A percentile compares a stretch with the other conserved stretches of the same genome.
phyloP scores from a whole-genome alignment of 23 red algal species.

The Gracilaria gracilis region DNA sequence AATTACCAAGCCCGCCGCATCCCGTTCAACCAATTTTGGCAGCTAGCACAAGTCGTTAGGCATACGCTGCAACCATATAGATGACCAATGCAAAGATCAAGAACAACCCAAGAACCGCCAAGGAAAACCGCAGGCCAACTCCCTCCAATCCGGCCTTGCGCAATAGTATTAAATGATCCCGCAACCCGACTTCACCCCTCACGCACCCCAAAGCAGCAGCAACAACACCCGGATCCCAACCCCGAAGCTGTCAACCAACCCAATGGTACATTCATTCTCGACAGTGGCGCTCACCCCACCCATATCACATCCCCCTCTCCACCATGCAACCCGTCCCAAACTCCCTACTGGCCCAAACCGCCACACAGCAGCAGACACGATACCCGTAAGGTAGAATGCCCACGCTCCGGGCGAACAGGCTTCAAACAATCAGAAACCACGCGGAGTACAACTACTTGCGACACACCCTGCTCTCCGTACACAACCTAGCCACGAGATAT shows the following conservation, averaged over 20 bases:
- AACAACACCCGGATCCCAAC: background rate
- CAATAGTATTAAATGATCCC: too few species aligned
- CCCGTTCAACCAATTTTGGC: too few species aligned
- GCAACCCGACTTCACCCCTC: background rate
- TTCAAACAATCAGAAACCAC: background rate
- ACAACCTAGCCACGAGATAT: background rate
- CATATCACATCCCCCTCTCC: background rate
- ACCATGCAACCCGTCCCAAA: background rate
- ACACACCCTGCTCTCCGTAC: slow-evolving; percentile 23
- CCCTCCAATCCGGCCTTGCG: too few species aligned
- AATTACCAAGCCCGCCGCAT: too few species aligned
- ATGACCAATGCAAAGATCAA: too few species aligned
- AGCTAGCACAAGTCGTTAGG: too few species aligned
- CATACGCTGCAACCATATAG: too few species aligned
- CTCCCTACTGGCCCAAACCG: background rate
- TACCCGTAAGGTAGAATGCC: background rate
- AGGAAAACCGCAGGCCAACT: too few species aligned
- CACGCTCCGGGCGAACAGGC: background rate
- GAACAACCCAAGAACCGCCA: too few species aligned
- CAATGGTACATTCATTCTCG: background rate
- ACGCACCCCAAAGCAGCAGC: background rate
- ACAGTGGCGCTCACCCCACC: background rate
- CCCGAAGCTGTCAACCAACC: background rate
- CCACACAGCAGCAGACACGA: background rate
- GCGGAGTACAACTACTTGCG: slow-evolving; percentile 6